phyloP scores from a whole-genome alignment of 176 grass and related monocot species.

The Phragmites australis region DNA sequence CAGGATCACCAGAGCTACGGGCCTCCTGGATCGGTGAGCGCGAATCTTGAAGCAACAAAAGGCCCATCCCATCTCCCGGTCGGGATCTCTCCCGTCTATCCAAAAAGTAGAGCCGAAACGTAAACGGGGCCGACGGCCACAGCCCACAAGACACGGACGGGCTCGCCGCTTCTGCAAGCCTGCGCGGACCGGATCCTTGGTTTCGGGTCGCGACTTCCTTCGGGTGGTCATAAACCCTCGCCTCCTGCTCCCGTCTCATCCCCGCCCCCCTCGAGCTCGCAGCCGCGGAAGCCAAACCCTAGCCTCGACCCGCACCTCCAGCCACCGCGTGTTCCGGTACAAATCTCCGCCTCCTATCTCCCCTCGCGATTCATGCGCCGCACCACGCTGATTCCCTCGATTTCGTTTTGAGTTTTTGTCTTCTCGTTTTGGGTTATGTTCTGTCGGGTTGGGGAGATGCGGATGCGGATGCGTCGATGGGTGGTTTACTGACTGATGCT shows the following conservation, averaged over 20 bases:
- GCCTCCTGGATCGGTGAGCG: too few species aligned
- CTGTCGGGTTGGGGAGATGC: not conserved
- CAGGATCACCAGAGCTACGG: too few species aligned
- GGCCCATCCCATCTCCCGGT: too few species aligned
- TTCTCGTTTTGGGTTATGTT: not conserved
- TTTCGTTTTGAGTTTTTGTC: not conserved
- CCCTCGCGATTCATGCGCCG: not conserved
- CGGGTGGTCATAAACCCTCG: constrained; percentile 41
- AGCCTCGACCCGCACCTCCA: not conserved
- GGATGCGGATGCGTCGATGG: constrained; percentile 12
- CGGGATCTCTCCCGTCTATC: too few species aligned
- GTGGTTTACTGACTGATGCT: not conserved
- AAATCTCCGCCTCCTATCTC: not conserved
- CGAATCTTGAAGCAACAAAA: too few species aligned
- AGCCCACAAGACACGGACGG: not conserved
- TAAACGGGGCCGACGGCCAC: not conserved
- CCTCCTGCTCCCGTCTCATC: not conserved
- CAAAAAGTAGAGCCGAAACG: too few species aligned
- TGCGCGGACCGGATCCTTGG: not conserved
- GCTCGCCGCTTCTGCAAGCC: not conserved
- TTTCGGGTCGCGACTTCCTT: not conserved
- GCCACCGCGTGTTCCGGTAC: constrained; percentile 5
- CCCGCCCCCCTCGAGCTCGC: not conserved
- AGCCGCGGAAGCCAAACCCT: constrained; percentile 39
- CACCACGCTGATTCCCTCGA: not conserved